Conservation (phyloP, 768 basidiomycete species). For the Phanerochaete carnosa region DNA sequence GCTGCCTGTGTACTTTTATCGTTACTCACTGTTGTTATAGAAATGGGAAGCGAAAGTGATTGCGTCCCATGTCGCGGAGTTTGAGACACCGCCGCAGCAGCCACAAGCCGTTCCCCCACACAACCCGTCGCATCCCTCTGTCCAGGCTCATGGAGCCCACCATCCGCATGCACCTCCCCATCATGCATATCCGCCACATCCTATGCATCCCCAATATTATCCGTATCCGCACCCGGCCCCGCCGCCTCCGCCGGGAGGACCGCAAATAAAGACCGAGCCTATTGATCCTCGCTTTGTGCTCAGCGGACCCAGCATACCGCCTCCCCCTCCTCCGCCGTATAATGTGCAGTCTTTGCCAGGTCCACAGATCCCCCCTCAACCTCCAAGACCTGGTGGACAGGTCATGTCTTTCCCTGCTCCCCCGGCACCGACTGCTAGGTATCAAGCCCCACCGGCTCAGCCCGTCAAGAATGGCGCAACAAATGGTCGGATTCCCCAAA, state of each 20-base stretch:
- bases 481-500: slow-evolving; percentile 7
- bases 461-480: neutral
- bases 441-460: slow-evolving; percentile 9
- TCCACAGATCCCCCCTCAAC: slow-evolving; percentile 53
- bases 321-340: slow-evolving; percentile 41
- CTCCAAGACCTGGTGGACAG: slow-evolving; percentile 51
- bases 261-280: slow-evolving; percentile 72
- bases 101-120: slow-evolving; percentile 47
- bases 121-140: slow-evolving; percentile 17
- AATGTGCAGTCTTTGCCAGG: slow-evolving; percentile 62
- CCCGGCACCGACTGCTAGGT: slow-evolving; percentile 19
- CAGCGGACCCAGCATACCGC: slow-evolving; percentile 24
- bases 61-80: slow-evolving; percentile 93
- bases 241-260: slow-evolving; percentile 34
- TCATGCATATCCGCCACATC: slow-evolving; percentile 30
- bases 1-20: neutral
- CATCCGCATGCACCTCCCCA: slow-evolving; percentile 46
- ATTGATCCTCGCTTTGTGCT: slow-evolving; percentile 68
- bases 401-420: slow-evolving; percentile 48
- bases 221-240: slow-evolving; percentile 50
- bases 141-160: neutral
- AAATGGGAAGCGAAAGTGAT: slow-evolving; percentile 97
- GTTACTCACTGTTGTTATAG: slow-evolving; percentile 39
- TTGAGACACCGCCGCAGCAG: slow-evolving; percentile 54
- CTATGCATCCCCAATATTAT: slow-evolving; percentile 35